These are phyloP conservation scores for Fusarium pseudograminearum DNA, from an alignment of 2,329 filamentous ascomycete species.

Conservation along the genomic window DNA sequence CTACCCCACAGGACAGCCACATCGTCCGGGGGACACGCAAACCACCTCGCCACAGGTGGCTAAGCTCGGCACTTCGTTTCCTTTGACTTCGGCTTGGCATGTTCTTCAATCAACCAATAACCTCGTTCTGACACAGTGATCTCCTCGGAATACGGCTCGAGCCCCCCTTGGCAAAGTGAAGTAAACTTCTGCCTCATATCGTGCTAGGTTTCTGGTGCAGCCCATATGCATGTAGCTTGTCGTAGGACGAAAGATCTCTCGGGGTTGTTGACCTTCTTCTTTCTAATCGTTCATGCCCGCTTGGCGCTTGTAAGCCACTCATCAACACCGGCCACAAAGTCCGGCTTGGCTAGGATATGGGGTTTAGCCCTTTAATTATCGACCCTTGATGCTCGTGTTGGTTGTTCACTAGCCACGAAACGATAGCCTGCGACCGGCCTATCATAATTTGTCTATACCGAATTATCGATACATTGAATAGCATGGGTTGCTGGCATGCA, in stretches of 20 bases:
- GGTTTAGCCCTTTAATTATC: slow-evolving; percentile 7
- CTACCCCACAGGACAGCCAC: slow-evolving; percentile 23
- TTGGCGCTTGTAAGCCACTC: slow-evolving; percentile 20
- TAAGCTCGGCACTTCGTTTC: slow-evolving; percentile 38
- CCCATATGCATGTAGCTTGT: slow-evolving; percentile 14
- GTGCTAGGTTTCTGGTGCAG: slow-evolving; percentile 5
- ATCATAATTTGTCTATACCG: slow-evolving; percentile 22
- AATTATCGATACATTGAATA: slow-evolving; percentile 7
- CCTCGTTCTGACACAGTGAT: background rate
- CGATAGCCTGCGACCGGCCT: slow-evolving; percentile 17
- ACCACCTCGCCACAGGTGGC: slow-evolving; percentile 49
- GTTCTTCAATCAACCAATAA: slow-evolving; percentile 19
- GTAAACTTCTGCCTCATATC: slow-evolving; percentile 18
- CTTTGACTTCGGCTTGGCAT: slow-evolving; percentile 21
- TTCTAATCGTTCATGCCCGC: slow-evolving; percentile 5
- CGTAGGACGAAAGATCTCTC: background rate
- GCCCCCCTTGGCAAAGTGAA: slow-evolving; percentile 29
- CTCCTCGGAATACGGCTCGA: slow-evolving; percentile 36
- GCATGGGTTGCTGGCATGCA: background rate
- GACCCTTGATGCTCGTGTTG: slow-evolving; percentile 10
- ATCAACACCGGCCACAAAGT: slow-evolving; percentile 18
- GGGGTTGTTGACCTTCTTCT: slow-evolving; percentile 11
- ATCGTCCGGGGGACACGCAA: slow-evolving; percentile 41
- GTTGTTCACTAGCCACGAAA: slow-evolving; percentile 28
- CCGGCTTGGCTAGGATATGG: slow-evolving; percentile 25